Base-by-base conservation (phyloP, 129 eudicot genomes). In the Flaveria linearis region DNA sequence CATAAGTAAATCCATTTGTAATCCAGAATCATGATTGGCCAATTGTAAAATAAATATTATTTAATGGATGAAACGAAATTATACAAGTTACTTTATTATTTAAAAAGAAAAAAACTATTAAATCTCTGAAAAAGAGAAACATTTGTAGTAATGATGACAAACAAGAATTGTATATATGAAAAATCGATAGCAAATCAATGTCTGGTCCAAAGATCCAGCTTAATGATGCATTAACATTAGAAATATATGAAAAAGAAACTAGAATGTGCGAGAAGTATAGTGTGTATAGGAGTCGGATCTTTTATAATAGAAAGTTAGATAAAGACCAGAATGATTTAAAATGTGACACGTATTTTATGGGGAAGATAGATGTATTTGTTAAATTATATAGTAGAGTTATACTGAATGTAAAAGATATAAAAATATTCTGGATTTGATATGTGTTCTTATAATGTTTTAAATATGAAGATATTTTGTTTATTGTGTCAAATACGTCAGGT, bases 131-230 rank as follows among this genome's bases (percentile, higher is more conserved):
- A 41, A 66, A 11, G 72, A 41, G 72, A 20, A 67, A 41, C 14
- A 67, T 67, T 9, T 17, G 16, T 63, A 63, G 50, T 20, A 11
- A 67, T 67, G 52, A 67, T 67, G 51, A 67, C 8, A 67, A 41
- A 67, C 72, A 42, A 67, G 30, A 67, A n/a, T 3, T 41, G 52
- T 67, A 41, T n/a, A 36, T 17, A 10, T 39, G 23, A n/a, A 41
- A 33, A 36, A 36, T 65, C 16, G 26, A 33, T 67, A 67, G 28
- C 72, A 67, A 67, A 67, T 67, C 72, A 67, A 43, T 67, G 30
- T 67, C 26, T 42, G 71, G 30, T 67, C 72, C 72, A 1, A 43
- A n/a, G 42, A 67, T 67, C 72, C 52, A 42, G 42, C 53, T 67
- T 67, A 67, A 67, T 67, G 53, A 67, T 67, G 52, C 72, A 67